Conservation (phyloP, 2,329 filamentous ascomycete species). For the Lachnellula suecica region DNA sequence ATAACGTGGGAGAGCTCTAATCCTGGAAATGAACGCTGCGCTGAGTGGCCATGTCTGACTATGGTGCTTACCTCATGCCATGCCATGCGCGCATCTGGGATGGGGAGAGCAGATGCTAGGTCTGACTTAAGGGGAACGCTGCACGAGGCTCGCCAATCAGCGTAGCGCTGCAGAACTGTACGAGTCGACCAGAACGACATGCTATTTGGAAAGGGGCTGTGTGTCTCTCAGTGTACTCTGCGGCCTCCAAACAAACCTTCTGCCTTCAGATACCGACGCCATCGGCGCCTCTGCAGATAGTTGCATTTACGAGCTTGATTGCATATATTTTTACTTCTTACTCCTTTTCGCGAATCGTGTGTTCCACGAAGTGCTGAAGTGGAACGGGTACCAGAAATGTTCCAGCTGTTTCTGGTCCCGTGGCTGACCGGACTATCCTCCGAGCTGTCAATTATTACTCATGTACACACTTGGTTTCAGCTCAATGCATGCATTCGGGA, state of each 20-base stretch:
- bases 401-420: not conserved
- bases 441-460: not conserved
- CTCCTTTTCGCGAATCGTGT: not conserved
- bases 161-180: not conserved
- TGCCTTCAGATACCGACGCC: not conserved
- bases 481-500: slow-evolving; percentile 1
- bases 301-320: too few species aligned
- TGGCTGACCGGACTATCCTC: not conserved
- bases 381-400: not conserved
- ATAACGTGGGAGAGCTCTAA: too few species aligned
- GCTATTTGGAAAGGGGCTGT: slow-evolving; percentile 11
- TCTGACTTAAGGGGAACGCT: not conserved
- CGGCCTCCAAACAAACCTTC: slow-evolving; percentile 1
- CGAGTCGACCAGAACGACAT: not conserved
- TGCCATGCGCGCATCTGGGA: not conserved
- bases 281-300: too few species aligned
- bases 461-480: slow-evolving; percentile 1
- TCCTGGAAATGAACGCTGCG: not conserved
- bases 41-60: not conserved
- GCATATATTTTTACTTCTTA: too few species aligned
- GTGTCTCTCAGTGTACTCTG: not conserved
- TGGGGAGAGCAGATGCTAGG: not conserved
- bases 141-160: slow-evolving; percentile 1
- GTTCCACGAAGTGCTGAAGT: not conserved
- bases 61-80: not conserved